Evolutionary conservation across 306 rosid genomes (phyloP).

Genomic region (Macrotyloma uniflorum): DNA sequence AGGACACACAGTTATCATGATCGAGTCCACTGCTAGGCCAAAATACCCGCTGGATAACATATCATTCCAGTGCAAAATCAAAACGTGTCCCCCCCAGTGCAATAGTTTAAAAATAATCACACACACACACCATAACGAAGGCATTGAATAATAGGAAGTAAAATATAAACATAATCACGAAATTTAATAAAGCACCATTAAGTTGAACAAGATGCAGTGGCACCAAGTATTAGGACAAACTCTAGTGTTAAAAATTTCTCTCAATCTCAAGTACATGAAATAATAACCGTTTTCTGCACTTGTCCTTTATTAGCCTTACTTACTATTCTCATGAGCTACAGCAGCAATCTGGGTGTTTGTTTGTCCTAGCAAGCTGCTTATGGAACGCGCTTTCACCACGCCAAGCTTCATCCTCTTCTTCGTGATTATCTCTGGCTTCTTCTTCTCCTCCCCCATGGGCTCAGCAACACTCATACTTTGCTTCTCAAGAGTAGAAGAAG

Average conservation of each 20-base stretch:
- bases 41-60: constrained; percentile 31
- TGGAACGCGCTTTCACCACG: constrained; percentile 83
- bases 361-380: constrained; percentile 90
- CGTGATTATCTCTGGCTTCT: constrained; percentile 19
- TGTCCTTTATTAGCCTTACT: constrained; percentile 28
- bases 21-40: constrained; percentile 8
- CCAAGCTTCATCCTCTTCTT: constrained; percentile 70
- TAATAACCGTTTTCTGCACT: constrained; percentile 24
- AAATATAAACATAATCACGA: neutral
- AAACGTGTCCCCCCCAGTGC: constrained; percentile 1
- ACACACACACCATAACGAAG: neutral
- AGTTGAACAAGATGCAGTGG: constrained; percentile 31
- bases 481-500: constrained; percentile 30
- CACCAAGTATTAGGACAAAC: constrained; percentile 32
- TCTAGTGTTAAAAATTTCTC: constrained; percentile 2
- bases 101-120: neutral
- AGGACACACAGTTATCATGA: constrained; percentile 10
- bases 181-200: constrained; percentile 17
- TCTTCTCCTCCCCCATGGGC: neutral
- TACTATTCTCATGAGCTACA: constrained; percentile 25
- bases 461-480: neutral
- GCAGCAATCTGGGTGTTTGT: constrained; percentile 25
- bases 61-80: constrained; percentile 27
- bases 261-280: constrained; percentile 31
- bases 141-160: neutral